Percentiles rank a stretch among this genome's conserved stretches.
Conservation (phyloP, 768 basidiomycete species). For the Symmetrospora coprosmae region DNA sequence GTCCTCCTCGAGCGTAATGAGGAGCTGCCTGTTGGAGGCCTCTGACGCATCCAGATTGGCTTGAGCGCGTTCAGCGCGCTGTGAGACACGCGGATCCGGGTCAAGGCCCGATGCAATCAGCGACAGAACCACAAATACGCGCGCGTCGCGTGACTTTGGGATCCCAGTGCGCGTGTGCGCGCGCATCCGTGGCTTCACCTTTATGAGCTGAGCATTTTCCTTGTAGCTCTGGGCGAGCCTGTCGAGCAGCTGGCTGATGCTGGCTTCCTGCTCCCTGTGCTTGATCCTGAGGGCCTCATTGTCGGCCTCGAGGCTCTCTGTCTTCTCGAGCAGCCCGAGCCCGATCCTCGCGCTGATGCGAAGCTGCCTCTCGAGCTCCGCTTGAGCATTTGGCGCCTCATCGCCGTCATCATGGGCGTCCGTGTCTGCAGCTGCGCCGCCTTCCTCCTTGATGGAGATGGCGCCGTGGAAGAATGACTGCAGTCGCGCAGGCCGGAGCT, state of each 20-base stretch:
- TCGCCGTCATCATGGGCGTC: too few species aligned
- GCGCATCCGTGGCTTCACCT: conserved; percentile 38
- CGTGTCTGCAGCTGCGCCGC: background rate
- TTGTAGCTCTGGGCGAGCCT: conserved; percentile 40
- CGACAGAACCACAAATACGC: too few species aligned
- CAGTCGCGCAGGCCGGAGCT: background rate
- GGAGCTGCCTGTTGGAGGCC: conserved; percentile 55
- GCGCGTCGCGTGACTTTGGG: too few species aligned
- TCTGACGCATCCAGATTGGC: conserved; percentile 71
- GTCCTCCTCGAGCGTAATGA: conserved; percentile 62
- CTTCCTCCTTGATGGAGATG: conserved; percentile 4
- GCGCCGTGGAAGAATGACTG: conserved; percentile 10
- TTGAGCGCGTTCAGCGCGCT: conserved; percentile 66
- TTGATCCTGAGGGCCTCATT: background rate
- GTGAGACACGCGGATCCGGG: too few species aligned
- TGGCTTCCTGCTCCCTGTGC: conserved; percentile 7
- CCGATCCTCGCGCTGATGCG: conserved; percentile 13
- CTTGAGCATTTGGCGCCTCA: background rate
- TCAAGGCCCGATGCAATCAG: too few species aligned
- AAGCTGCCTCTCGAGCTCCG: background rate
- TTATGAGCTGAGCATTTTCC: conserved; percentile 53
- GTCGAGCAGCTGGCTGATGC: conserved; percentile 34
- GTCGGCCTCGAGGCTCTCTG: background rate
- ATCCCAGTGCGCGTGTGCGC: background rate
- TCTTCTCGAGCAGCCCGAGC: conserved; percentile 7